These are phyloP conservation scores for Dactylorhiza incarnata DNA, from an alignment of 106 monocot genomes.

Conservation along the genomic window DNA sequence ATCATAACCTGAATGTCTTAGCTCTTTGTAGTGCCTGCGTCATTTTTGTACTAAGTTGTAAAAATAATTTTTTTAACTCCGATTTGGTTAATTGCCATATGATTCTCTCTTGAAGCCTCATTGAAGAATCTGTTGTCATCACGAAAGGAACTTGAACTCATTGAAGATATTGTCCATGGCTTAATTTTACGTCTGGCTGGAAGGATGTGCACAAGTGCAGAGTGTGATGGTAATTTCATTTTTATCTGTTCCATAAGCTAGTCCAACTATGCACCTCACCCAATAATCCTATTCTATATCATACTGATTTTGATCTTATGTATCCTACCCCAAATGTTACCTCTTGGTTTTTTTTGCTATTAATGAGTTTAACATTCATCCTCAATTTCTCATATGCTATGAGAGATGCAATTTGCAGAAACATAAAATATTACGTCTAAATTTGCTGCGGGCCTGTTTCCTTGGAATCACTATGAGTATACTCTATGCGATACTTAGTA, in stretches of 20 bases:
- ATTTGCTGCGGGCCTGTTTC: no score
- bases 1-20: neutral
- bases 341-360: neutral
- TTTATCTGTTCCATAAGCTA: neutral
- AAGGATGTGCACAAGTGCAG: constrained; percentile 58
- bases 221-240: constrained; percentile 32
- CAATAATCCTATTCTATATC: neutral
- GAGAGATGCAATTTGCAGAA: neutral
- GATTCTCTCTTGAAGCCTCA: constrained; percentile 44
- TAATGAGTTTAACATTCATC: neutral
- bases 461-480: no score
- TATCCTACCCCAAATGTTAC: neutral
- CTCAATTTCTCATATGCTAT: neutral
- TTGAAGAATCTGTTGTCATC: constrained; percentile 63
- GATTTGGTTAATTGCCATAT: neutral
- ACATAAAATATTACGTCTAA: neutral
- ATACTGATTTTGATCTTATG: neutral
- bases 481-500: no score
- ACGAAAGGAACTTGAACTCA: constrained; percentile 45
- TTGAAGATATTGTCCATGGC: constrained; percentile 73
- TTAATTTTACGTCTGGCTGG: constrained; percentile 53
- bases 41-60: neutral
- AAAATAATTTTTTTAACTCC: neutral
- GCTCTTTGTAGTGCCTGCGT: neutral
- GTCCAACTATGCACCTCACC: neutral